These are phyloP conservation scores for Neopestalotiopsis sp. DNA, from an alignment of 2,329 filamentous ascomycete species.

Conservation along the genomic window DNA sequence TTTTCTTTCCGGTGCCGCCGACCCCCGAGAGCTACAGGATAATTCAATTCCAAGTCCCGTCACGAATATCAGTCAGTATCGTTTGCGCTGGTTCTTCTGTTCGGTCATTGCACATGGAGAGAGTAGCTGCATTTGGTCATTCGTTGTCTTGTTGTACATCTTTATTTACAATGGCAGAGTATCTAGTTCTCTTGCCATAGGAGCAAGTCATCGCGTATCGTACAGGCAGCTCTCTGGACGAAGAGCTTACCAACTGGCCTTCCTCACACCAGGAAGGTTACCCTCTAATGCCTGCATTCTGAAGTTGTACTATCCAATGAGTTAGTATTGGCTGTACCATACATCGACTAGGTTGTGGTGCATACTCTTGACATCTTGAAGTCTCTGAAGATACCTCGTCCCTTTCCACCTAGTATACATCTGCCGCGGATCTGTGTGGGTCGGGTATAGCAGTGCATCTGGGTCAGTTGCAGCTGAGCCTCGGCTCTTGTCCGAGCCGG, in stretches of 20 bases:
- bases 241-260: conserved; percentile 85
- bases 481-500: conserved; percentile 82
- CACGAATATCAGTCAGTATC: too few relatives aligned
- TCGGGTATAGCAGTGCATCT: conserved; percentile 96
- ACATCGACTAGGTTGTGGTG: conserved; percentile 26
- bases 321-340: conserved; percentile 34
- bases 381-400: conserved; percentile 86
- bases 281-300: conserved; percentile 86
- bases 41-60: too few relatives aligned
- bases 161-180: not conserved
- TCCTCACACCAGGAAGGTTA: conserved; percentile 88
- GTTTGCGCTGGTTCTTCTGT: too few relatives aligned
- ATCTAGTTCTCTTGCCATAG: not conserved
- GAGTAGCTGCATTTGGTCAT: not conserved
- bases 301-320: conserved; percentile 80
- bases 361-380: conserved; percentile 91
- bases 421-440: conserved; percentile 93
- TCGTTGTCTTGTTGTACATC: conserved; percentile 3
- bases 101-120: too few relatives aligned
- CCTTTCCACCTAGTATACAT: conserved; percentile 90
- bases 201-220: not conserved
- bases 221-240: conserved; percentile 26
- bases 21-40: too few relatives aligned
- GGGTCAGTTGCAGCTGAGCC: conserved; percentile 88
- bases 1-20: too few relatives aligned